Evolutionary conservation across 495 filamentous ascomycete genomes (phyloP).

Genomic region (Penicillium daleae): DNA sequence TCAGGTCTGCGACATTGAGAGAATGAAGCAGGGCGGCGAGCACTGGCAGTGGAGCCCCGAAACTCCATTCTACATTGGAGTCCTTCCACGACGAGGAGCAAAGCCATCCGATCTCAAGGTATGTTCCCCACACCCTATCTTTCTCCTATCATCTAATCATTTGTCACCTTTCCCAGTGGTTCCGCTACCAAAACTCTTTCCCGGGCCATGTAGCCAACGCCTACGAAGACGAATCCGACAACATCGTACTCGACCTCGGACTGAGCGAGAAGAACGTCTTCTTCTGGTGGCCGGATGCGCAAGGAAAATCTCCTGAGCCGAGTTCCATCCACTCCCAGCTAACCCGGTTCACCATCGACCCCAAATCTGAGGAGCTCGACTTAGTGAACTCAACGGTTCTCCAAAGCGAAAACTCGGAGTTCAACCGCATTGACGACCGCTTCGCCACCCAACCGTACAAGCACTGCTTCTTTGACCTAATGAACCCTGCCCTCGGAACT

Average conservation of each 20-base stretch:
- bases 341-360: constrained; percentile 26
- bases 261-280: constrained; percentile 61
- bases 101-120: constrained; percentile 55
- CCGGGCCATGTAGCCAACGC: constrained; percentile 55
- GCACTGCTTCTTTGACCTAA: constrained; percentile 57
- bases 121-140: too few relatives aligned
- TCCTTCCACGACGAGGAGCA: constrained; percentile 53
- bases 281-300: constrained; percentile 57
- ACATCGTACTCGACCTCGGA: constrained; percentile 56
- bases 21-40: constrained; percentile 56
- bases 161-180: constrained; percentile 17
- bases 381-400: constrained; percentile 39
- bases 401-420: constrained; percentile 54
- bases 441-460: constrained; percentile 53
- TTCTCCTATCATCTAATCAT: too few relatives aligned
- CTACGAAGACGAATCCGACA: constrained; percentile 52
- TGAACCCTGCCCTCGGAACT: constrained; percentile 48
- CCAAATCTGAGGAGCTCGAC: constrained; percentile 17
- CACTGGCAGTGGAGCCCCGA: constrained; percentile 60
- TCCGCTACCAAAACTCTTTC: constrained; percentile 32
- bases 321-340: constrained; percentile 33
- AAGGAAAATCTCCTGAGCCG: constrained; percentile 25
- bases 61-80: constrained; percentile 54
- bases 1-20: constrained; percentile 52
- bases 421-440: constrained; percentile 63